phyloP scores from a whole-genome alignment of 352 stramenopile species.

The Pythium phragmitis region DNA sequence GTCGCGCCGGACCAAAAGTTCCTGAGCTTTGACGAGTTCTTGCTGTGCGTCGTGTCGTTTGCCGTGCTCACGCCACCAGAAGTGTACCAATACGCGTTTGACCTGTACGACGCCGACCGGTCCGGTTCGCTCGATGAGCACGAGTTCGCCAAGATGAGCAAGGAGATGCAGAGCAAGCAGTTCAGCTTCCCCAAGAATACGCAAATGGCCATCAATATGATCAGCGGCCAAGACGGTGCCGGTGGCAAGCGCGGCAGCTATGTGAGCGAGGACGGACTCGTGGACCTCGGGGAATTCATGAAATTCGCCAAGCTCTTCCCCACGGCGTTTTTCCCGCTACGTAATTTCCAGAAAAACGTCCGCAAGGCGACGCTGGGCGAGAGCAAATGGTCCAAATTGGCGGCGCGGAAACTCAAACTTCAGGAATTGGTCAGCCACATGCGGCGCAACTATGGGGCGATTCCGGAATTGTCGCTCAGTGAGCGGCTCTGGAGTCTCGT shows the following conservation, averaged over 20 bases:
- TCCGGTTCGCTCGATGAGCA: conserved; percentile 56
- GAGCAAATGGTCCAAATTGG: conserved; percentile 27
- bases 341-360: conserved; percentile 31
- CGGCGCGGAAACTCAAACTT: conserved; percentile 50
- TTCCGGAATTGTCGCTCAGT: conserved; percentile 40
- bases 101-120: conserved; percentile 64
- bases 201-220: conserved; percentile 49
- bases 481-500: conserved; percentile 52
- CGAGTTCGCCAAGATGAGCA: conserved; percentile 64
- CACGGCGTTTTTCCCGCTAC: conserved; percentile 25
- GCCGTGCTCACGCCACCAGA: conserved; percentile 61
- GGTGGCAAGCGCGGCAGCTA: conserved; percentile 13
- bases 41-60: conserved; percentile 57
- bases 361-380: conserved; percentile 17
- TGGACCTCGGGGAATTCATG: conserved; percentile 29
- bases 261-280: conserved; percentile 22
- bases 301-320: conserved; percentile 25
- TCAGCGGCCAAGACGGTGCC: conserved; percentile 31
- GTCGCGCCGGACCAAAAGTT: conserved; percentile 47
- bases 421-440: conserved; percentile 59
- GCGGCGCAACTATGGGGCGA: conserved; percentile 44
- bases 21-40: conserved; percentile 65
- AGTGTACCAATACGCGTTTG: conserved; percentile 69
- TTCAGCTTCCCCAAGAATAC: conserved; percentile 71
- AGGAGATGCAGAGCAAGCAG: conserved; percentile 63